Base-by-base conservation (phyloP, 2,329 filamentous ascomycete genomes). In the Akanthomyces dipterigenus region DNA sequence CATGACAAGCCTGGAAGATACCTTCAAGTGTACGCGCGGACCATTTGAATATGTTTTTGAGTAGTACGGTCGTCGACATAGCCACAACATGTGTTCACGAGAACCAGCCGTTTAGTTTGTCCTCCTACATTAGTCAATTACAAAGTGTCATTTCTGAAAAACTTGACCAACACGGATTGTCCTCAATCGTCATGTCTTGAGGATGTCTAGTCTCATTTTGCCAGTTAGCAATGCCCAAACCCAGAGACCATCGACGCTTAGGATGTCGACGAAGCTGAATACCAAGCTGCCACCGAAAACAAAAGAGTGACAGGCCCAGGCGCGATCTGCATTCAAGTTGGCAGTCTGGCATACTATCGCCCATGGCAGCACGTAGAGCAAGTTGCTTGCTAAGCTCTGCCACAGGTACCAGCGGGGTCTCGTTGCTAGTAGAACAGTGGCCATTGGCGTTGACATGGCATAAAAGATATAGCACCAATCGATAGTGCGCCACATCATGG, bases 381-480 rank as follows among this genome's bases (percentile, higher is more conserved):
- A 53, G 66, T 90, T 91, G 7, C 86, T 88, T 0, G 75, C 80
- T 1, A 91, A 72, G 3, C 84, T 86, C 69, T 90, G 87, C 62
- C 81, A 84, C 0, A 90, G 75, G 68, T 89, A 91, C 87, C 85
- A 90, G 2, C 75, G 74, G 0, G 87, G 87, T 0, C 79, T 73
- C 0, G 87, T 89, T 0, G 88, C 84, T 0, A 89, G 77, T 0
- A 91, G 71, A 0, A 91, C 75, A 0, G 85, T 81, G 0, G 86
- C 85, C 0, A 91, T 73, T 67, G 90, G 86, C 1, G 82, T 88
- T 1, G 82, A 85, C 20, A 84, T 70, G 0, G 84, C 87, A 63
- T 88, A 90, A 68, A 89, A 83, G 31, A 90, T 80, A 67, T 90
- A 90, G 67, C 87, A 90, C 81, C 81, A 85, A 65, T 86, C 82